phyloP scores from a whole-genome alignment of 768 basidiomycete species.

The Russula sp. region DNA sequence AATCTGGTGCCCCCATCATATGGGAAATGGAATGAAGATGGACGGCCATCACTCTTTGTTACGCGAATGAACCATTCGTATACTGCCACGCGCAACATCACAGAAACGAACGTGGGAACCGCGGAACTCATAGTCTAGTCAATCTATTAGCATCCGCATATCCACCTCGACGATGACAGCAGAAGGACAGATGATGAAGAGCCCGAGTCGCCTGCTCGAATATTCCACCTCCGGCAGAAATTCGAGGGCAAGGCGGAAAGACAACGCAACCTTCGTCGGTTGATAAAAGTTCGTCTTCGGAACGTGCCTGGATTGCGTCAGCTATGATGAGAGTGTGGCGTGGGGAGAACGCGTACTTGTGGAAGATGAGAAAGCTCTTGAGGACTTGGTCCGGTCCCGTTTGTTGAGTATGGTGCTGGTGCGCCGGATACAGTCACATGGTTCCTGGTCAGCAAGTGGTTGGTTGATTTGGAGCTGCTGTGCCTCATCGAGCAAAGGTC shows the following conservation, averaged over 20 bases:
- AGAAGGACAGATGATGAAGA: constrained; percentile 75
- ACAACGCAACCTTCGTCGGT: constrained; percentile 93
- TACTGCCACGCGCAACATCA: constrained; percentile 97
- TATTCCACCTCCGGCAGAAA: constrained; percentile 96
- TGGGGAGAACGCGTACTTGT: constrained; percentile 51
- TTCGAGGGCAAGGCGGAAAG: constrained; percentile 87
- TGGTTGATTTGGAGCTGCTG: constrained; percentile 68
- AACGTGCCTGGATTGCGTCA: constrained; percentile 47
- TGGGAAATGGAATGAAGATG: background rate
- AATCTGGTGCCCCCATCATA: constrained; percentile 37
- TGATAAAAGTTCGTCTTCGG: constrained; percentile 99
- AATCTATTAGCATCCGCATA: background rate
- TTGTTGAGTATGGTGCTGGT: constrained; percentile 80
- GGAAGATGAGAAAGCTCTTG: constrained; percentile 92
- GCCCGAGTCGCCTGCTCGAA: constrained; percentile 86
- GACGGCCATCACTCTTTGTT: constrained; percentile 68
- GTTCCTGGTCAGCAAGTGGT: constrained; percentile 75
- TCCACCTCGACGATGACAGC: constrained; percentile 4
- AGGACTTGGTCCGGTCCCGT: constrained; percentile 90
- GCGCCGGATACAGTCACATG: constrained; percentile 81
- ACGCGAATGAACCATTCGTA: constrained; percentile 88
- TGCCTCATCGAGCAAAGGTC: constrained; percentile 75
- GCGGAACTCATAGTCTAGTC: constrained; percentile 72
- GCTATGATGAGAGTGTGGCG: background rate
- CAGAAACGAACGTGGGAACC: constrained; percentile 94